Evolutionary conservation across 495 filamentous ascomycete genomes (phyloP).

Genomic region (Chlorociboria aeruginascens): DNA sequence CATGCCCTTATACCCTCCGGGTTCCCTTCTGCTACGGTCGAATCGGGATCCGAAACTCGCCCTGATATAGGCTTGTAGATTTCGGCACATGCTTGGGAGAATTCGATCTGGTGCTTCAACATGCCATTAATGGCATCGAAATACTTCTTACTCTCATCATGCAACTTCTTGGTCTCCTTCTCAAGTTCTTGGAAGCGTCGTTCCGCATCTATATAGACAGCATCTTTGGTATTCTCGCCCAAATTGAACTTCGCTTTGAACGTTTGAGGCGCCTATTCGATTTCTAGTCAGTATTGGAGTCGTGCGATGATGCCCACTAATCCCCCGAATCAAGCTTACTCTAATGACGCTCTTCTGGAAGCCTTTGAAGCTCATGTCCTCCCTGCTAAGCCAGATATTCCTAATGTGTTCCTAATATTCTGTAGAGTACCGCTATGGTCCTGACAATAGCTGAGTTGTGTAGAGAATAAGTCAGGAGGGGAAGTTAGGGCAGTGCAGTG

Average conservation of each 20-base stretch:
- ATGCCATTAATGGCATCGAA: constrained; percentile 98
- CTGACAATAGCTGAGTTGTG: background rate
- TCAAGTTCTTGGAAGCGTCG: constrained; percentile 90
- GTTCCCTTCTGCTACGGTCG: constrained; percentile 69
- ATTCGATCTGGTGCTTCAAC: constrained; percentile 95
- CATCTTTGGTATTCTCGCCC: constrained; percentile 86
- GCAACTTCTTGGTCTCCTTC: constrained; percentile 87
- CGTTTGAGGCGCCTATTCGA: constrained; percentile 68
- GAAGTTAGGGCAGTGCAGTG: background rate
- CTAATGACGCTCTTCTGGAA: constrained; percentile 80
- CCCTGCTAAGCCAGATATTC: background rate
- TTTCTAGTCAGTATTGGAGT: constrained; percentile 7
- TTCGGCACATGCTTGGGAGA: constrained; percentile 88
- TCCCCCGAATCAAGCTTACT: constrained; percentile 35
- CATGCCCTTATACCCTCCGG: constrained; percentile 91
- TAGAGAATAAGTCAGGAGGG: background rate
- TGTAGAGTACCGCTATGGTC: background rate
- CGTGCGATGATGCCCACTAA: constrained; percentile 13
- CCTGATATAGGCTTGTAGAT: constrained; percentile 98
- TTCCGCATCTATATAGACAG: constrained; percentile 90
- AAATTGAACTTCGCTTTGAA: constrained; percentile 88
- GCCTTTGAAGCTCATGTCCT: constrained; percentile 88
- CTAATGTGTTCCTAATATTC: background rate
- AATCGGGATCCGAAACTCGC: constrained; percentile 85
- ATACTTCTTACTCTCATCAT: constrained; percentile 91